Evolutionary conservation across 495 filamentous ascomycete species (phyloP), one percentile per base, ranked within the genome.

Genomic region (Penicillium samsonianum): DNA sequence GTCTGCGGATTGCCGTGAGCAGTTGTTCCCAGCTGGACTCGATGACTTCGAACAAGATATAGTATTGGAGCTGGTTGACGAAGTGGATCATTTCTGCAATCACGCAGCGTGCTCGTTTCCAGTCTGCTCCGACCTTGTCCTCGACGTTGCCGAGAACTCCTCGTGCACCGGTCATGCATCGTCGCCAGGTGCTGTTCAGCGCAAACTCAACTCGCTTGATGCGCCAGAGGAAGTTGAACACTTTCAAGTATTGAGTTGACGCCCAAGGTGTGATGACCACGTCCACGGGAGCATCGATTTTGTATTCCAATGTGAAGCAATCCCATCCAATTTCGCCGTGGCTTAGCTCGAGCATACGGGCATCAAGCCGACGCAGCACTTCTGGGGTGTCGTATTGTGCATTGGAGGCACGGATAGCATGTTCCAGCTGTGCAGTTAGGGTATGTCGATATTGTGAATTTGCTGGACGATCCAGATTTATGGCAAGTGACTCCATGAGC

Each of bases 321-420:
- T 99, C 95, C 95, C 95, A 99, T 57, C 95, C 95, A 48, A 96
- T 97, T 64, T 99, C 94, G 53, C 95, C 95, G 68, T 96, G 92
- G 50, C 87, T 90, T 47, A 96, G 83, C 70, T 97, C 92, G 37
- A 97, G 82, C 90, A 98, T 96, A 45, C 95, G 90, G 14, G 94
- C 92, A 73, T 99, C 95, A 9, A 99, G 83, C 17, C 95, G 86
- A 31, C 90, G 87, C 35, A 98, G 81, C 30, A 98, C 91, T 67
- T 99, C 95, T n/a, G 88, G 84, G 9, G 87, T 85, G 73, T 99
- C 95, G 67, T 90, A 95, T 68, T 98, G 95, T 17, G 95, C 95
- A 74, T 98, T 99, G 33, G 92, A 97, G 52, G 91, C 91, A 55
- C 93, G 89, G 65, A 98, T 96, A 19, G 95, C 95, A 75, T 99